Conservation (phyloP, 768 basidiomycete genomes). For the Panaeolus papilionaceus region DNA sequence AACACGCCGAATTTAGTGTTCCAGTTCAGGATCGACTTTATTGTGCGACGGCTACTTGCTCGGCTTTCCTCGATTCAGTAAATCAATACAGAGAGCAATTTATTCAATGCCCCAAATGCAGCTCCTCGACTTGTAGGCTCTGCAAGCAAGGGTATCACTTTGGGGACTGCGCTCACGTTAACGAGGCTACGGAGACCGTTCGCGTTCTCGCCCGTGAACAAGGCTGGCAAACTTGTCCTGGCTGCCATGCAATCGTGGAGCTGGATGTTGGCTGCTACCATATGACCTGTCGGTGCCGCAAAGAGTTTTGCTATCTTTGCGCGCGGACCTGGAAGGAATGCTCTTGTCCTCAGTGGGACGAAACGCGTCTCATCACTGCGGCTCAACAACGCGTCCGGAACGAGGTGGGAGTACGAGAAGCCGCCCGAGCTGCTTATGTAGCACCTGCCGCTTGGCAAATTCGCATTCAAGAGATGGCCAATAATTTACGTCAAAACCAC, state of each 20-base stretch:
- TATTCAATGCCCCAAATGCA: slow-evolving; percentile 49
- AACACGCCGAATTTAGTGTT: slow-evolving; percentile 52
- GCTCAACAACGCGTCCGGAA: slow-evolving; percentile 54
- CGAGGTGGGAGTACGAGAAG: slow-evolving; percentile 37
- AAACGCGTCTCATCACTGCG: slow-evolving; percentile 43
- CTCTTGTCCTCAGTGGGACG: slow-evolving; percentile 69
- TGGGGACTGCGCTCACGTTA: slow-evolving; percentile 43
- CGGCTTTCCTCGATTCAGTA: slow-evolving; percentile 54
- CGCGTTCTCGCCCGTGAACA: slow-evolving; percentile 49
- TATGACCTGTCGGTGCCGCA: slow-evolving; percentile 64
- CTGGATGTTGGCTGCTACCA: slow-evolving; percentile 65
- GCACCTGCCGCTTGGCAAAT: slow-evolving; percentile 38
- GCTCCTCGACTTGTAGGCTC: slow-evolving; percentile 43
- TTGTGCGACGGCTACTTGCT: slow-evolving; percentile 55
- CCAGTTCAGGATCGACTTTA: slow-evolving; percentile 53
- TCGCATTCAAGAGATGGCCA: slow-evolving; percentile 39
- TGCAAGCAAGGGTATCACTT: slow-evolving; percentile 58
- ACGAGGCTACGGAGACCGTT: slow-evolving; percentile 47
- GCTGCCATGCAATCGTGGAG: slow-evolving; percentile 62
- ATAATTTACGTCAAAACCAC: slow-evolving; percentile 55
- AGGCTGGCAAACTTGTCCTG: slow-evolving; percentile 70
- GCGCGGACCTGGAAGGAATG: slow-evolving; percentile 68
- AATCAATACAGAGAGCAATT: slow-evolving; percentile 18
- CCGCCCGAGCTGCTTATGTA: slow-evolving; percentile 24
- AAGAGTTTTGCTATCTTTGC: slow-evolving; percentile 72